Evolutionary conservation across 2,329 filamentous ascomycete genomes (phyloP), one percentile per base, ranked within the genome.

Genomic region (Colletotrichum eleusines): DNA sequence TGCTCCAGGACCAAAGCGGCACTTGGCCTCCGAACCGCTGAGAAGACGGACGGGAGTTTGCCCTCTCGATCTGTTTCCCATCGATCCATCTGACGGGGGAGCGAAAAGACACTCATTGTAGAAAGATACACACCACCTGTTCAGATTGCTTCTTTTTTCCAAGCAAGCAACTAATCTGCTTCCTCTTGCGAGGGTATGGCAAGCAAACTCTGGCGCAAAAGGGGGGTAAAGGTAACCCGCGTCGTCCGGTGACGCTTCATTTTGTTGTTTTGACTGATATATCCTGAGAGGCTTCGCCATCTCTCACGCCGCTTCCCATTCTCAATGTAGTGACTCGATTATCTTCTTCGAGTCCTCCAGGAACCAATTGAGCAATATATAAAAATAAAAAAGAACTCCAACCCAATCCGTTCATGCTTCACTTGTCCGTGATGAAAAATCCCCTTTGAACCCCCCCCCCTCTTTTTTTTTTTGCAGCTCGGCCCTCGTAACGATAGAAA

Each of bases 401-500:
- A 40, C 35, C 16, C 5, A 5, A 31, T 44, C n/a, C 59, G 14
- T 62, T 40, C 28, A 35, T n/a, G 1, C n/a, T 35, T 8, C 31
- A 26, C 33, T 38, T 35, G 9, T 42, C 38, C 35, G 23, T 28
- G 42, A 31, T 58, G 28, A 7, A 14, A 26, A 23, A 18, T n/a
- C 46, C 42, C 58, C 14, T 33, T 40, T 38, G 46, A 38, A 31
- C 18, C 44, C n/a, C 44, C 26, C 23, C 59, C 42, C 23, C 2
- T 11, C 11, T 44, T 44, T 40, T n/a, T 44, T 44, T 40, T 61
- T 57, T 35, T 18, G 31, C 26, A 62, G 20, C 9, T 40, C 6
- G 59, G 38, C 54, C 40, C 51, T 69, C 38, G 44, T 42, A 33
- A 35, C 40, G n/a, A 54, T 59, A 59, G 40, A 63, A 71, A 71